Base-by-base conservation (phyloP, 2,329 filamentous ascomycete genomes). In the Trichoderma hamatum region DNA sequence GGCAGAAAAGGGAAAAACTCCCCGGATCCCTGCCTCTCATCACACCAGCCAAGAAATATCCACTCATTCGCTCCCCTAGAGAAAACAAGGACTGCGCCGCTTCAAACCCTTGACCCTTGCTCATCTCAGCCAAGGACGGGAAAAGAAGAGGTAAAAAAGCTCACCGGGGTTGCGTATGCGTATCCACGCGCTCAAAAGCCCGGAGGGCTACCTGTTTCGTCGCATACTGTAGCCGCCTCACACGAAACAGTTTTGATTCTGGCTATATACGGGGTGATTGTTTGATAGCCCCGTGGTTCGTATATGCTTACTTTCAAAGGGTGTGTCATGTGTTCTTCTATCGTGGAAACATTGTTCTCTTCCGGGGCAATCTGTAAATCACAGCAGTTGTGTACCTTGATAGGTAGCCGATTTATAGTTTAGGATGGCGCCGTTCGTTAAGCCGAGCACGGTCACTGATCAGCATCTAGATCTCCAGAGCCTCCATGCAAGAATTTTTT, bases 1-100 rank as follows among this genome's bases (percentile, higher is more conserved):
- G 52, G 52, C 56, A 56, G 54, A 64, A 24, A 10, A 19, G 21
- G 21, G 46, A 21, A 49, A 49, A 24, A 49, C 10, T 28, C 10
- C 52, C 19, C 63, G 32, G 21, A 43, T n/a, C 54, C 54, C 63
- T 67, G 28, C 63, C 39, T 67, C 63, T 59, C 52, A 66, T 56
- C 63, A 66, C 61, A 64, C 52, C 36, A 39, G 16, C 54, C 54
- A 30, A 56, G 54, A 34, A 49, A 43, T 39, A 65, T 55, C 62
- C 62, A 66, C 62, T 34, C 36, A 5, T 32, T 28, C 11, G 61
- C 49, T 55, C 54, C 54, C 28, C 60, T 5, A 14, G 16, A 43
- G 43, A 21, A 32, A 60, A 67, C 65, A 67, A 36, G 55, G 30
- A 36, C 19, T 24, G 11, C 46, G 21, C 28, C 39, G 65, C 65